Conservation (phyloP, 345 rosid species). For the Lepidium didymum region DNA sequence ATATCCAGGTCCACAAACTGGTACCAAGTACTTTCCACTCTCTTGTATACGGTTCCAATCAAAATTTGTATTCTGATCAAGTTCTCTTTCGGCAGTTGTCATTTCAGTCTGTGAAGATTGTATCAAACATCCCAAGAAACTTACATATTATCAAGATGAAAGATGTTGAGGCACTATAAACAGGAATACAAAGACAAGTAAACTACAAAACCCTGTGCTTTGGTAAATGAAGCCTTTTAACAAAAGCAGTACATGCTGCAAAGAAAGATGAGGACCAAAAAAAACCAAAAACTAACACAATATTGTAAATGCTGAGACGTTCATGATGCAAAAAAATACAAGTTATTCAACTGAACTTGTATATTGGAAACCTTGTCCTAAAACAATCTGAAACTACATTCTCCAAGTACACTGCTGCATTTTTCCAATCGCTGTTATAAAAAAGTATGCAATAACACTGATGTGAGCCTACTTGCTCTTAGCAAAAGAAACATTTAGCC, state of each 20-base stretch:
- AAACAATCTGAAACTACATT: conserved; percentile 2
- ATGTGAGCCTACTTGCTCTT: conserved; percentile 5
- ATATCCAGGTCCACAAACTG: conserved; percentile 87
- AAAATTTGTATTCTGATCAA: conserved; percentile 93
- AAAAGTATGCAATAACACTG: conserved; percentile 8
- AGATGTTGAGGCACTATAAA: not conserved
- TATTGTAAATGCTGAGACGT: not conserved
- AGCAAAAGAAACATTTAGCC: not conserved
- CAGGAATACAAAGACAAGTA: not conserved
- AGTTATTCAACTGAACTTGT: not conserved
- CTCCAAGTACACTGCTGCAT: not conserved
- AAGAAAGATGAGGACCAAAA: not conserved
- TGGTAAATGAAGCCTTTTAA: not conserved
- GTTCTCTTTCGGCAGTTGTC: conserved; percentile 99
- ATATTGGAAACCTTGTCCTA: not conserved
- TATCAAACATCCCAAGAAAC: conserved; percentile 22
- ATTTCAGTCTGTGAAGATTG: conserved; percentile 71
- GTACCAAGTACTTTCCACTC: conserved; percentile 85
- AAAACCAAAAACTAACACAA: not conserved
- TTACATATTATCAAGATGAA: not conserved
- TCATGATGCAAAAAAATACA: not conserved
- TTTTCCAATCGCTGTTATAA: not conserved
- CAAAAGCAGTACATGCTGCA: not conserved
- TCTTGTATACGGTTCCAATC: conserved; percentile 99
- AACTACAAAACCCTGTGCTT: not conserved